A percentile compares a stretch with the other conserved stretches of the same genome.
Evolutionary conservation across 768 basidiomycete species (phyloP).

Genomic region (Suillus ampliporus): DNA sequence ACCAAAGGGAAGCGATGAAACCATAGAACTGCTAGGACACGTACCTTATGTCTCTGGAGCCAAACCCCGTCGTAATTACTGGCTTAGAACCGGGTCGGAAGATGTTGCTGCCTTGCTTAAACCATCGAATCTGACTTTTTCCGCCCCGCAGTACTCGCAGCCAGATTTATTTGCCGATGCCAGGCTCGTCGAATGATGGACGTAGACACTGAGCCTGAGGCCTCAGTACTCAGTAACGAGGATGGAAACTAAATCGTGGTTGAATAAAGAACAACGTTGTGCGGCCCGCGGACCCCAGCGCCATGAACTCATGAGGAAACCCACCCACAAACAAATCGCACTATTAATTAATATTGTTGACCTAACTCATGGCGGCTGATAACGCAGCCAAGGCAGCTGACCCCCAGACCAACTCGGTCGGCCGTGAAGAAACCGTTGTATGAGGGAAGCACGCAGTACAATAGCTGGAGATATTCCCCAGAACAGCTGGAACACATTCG

Average conservation of each 20-base stretch:
- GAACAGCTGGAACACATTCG: slow-evolving; percentile 67
- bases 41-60: not conserved
- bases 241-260: not conserved
- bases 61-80: too few species aligned
- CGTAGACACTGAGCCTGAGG: not conserved
- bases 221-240: not conserved
- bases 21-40: not conserved
- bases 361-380: slow-evolving; percentile 9
- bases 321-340: not conserved
- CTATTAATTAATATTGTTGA: slow-evolving; percentile 5
- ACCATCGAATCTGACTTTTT: too few species aligned
- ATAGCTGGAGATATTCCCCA: slow-evolving; percentile 88
- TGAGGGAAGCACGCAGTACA: slow-evolving; percentile 80
- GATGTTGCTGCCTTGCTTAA: too few species aligned
- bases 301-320: not conserved
- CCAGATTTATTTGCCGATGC: not conserved
- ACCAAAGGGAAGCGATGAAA: not conserved
- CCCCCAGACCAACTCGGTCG: not conserved
- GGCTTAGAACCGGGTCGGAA: too few species aligned
- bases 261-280: not conserved
- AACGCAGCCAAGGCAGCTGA: slow-evolving; percentile 10
- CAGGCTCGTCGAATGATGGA: not conserved
- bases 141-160: too few species aligned
- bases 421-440: slow-evolving; percentile 54
- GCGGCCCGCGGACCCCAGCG: not conserved